These are phyloP conservation scores for Talaromyces verruculosus DNA, from an alignment of 2,329 filamentous ascomycete species.

Conservation along the genomic window DNA sequence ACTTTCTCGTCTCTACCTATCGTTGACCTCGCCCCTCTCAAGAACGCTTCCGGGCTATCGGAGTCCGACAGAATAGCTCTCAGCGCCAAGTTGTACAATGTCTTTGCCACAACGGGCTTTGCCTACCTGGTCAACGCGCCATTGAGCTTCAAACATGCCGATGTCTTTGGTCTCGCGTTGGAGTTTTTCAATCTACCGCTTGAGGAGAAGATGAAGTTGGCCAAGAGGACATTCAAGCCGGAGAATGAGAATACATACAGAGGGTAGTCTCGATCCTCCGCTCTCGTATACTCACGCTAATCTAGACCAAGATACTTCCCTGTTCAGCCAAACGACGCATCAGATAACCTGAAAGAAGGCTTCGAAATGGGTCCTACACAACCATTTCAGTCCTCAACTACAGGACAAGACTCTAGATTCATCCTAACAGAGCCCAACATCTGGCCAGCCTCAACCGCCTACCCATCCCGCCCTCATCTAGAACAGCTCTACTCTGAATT, in stretches of 20 bases:
- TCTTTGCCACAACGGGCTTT: slow-evolving; percentile 50
- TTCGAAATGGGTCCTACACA: slow-evolving; percentile 46
- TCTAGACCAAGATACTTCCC: slow-evolving; percentile 45
- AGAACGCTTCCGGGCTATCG: slow-evolving; percentile 26
- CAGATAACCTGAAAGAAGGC: slow-evolving; percentile 49
- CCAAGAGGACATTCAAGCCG: slow-evolving; percentile 45
- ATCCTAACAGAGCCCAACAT: slow-evolving; percentile 45
- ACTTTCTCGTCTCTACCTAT: slow-evolving; percentile 46
- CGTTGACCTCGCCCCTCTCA: slow-evolving; percentile 42
- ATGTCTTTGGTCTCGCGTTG: slow-evolving; percentile 44
- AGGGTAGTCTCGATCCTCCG: slow-evolving; percentile 26
- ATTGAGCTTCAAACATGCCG: slow-evolving; percentile 43
- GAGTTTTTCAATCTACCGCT: slow-evolving; percentile 41
- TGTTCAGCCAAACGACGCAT: slow-evolving; percentile 38
- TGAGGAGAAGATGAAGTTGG: slow-evolving; percentile 42
- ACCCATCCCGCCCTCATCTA: slow-evolving; percentile 31
- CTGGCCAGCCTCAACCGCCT: slow-evolving; percentile 34
- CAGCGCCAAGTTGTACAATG: slow-evolving; percentile 42
- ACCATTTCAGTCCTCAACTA: slow-evolving; percentile 12
- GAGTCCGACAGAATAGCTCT: slow-evolving; percentile 33
- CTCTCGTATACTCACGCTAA: neutral
- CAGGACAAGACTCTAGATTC: slow-evolving; percentile 30
- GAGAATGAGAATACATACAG: slow-evolving; percentile 48
- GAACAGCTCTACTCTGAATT: slow-evolving; percentile 44
- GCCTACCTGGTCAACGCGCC: slow-evolving; percentile 49